Evolutionary conservation across 1,284 basidiomycete species (phyloP), one percentile per base, ranked within the genome.

Genomic region (Fomitopsis pinicola): DNA sequence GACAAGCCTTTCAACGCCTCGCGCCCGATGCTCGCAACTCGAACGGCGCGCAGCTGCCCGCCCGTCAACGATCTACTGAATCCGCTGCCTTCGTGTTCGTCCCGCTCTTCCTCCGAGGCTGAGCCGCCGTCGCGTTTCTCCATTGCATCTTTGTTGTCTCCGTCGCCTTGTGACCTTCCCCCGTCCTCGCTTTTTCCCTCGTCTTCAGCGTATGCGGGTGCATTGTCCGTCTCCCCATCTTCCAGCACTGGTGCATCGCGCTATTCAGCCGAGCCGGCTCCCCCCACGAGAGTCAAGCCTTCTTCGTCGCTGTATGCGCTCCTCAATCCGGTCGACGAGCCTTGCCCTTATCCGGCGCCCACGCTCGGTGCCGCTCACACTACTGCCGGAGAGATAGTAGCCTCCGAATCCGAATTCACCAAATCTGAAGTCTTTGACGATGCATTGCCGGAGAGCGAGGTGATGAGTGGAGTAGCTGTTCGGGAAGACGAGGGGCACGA

Each of bases 1-100:
- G 70, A 72, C 57, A 58, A 52, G 36, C 71, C 71, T 2, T 69
- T 66, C 57, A 56, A 66, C 44, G 66, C 67, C 26, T 26, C 52
- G 35, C 26, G 38, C 19, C 33, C 38, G 12, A 33, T 38, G 38
- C 33, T 38, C 10, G 35, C 33, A 17, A 36, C 36, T 7, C 28
- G 59, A 15, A 46, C 28, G 28, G 44, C 59, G 35, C 17, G 52
- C 35, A 60, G 59, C 54, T 60, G 59, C 36, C 59, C 59, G 7
- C 52, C 52, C 6, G 22, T 36, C 35, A 40, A 40, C 52, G 35
- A 54, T 19, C 19, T 54, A 5, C 15, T 50, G 28, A 50, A 6
- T 3, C 48, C 48, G 28, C 14, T n/a, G 2, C 6, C 52, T 17
- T n/a, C 19, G 35, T n/a, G 1, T 9, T 12, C 19, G 8, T 38